Base-by-base conservation (phyloP, 1,284 basidiomycete genomes). In the Heterobasidion annosum region DNA sequence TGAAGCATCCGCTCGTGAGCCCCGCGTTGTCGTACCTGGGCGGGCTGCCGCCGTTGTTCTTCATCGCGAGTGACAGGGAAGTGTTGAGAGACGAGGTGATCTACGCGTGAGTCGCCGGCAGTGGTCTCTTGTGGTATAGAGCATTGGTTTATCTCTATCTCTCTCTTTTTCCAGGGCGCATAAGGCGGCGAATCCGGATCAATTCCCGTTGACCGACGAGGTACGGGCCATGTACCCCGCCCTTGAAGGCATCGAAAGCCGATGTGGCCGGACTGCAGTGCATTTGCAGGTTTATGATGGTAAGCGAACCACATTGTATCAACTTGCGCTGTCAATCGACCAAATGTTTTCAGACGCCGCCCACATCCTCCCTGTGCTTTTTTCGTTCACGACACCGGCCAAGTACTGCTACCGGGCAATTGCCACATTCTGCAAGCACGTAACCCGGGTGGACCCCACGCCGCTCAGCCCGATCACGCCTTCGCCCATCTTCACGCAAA, bases 81-180 rank as follows among this genome's bases (percentile, higher is more conserved):
- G 93, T 98, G 0, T 70, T 98, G 45, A 76, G 93, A 50, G 96
- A 99, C 64, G 95, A 98, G 69, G 86, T 93, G 49, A 82, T 98
- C 42, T 98, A 92, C 64, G 71, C 79, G 89, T 93, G 60, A 63
- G 89, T 77, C 37, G 25, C 35, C 53, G 18, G 49, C 42, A 25
- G 25, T n/a, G 7, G 37, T 3, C 45, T 40, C 40, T 51, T 3
- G 37, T 50, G 33, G n/a, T 53, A 55, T 42, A 48, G 33, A 45
- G 33, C 15, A 57, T 53, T 43, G 32, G 42, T 48, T 53, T 35
- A 32, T 19, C 34, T 9, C 33, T 45, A n/a, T 15, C 8, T 42
- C 51, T 33, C 18, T 16, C 12, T 34, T 8, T 18, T 50, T 59
- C 12, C 60, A 96, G 93, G 13, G 94, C 96, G 0, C 95, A 98